A percentile compares a stretch with the other conserved stretches of the same genome.
Evolutionary conservation across 257 asterid species (phyloP).

Genomic region (Lantana camara): DNA sequence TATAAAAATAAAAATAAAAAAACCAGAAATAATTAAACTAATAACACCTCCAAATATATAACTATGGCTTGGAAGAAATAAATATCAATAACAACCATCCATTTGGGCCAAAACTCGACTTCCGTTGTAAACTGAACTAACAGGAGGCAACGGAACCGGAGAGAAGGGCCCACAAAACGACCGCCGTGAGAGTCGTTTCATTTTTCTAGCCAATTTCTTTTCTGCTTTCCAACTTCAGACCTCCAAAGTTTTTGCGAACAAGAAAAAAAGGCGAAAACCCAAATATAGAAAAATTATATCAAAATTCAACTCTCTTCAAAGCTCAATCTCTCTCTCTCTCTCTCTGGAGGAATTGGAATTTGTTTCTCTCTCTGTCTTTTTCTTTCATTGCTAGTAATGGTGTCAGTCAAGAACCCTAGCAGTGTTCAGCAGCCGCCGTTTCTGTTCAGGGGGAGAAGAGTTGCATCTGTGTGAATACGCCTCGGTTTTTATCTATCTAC

Average conservation of each 20-base stretch:
- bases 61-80: no score
- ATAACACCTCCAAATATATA: no score
- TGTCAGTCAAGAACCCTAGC: constrained; percentile 49
- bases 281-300: constrained; percentile 2
- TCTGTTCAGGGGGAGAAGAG: constrained; percentile 34
- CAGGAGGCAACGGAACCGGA: constrained; percentile 25
- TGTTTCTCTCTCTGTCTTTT: constrained; percentile 32
- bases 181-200: constrained; percentile 33
- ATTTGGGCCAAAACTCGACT: background rate
- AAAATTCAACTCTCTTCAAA: constrained; percentile 31
- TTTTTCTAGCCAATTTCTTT: constrained; percentile 22
- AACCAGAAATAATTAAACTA: no score
- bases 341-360: constrained; percentile 29
- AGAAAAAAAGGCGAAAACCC: background rate
- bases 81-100: no score
- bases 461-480: constrained; percentile 4
- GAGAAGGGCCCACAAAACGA: constrained; percentile 22
- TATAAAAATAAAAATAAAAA: no score
- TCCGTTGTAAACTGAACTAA: background rate
- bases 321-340: constrained; percentile 20
- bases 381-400: constrained; percentile 43
- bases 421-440: constrained; percentile 63
- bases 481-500: constrained; percentile 3
- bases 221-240: constrained; percentile 22
- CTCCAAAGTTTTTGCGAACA: constrained; percentile 38